Base-by-base conservation (phyloP, 148 eudicot genomes). In the Rhododendron griersonianum region DNA sequence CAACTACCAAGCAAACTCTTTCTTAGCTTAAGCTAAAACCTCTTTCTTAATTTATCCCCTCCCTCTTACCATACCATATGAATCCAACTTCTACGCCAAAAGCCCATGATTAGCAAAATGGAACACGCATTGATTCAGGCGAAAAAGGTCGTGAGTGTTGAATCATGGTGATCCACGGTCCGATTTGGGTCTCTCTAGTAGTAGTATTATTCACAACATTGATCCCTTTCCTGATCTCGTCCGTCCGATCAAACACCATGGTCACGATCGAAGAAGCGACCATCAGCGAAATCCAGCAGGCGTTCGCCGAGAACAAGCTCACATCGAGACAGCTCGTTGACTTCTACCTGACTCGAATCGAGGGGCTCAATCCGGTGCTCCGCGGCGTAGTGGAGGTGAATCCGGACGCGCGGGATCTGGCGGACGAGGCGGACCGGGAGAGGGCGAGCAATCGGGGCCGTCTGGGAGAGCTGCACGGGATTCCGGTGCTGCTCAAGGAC, bases 401-500 rank as follows among this genome's bases (percentile, higher is more conserved):
- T 89, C 95, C 96, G 1, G 93, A 92, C 86, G 98, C 96, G n/a
- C 88, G 55, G 37, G 76, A 84, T 14, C 91, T 87, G 7, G 96
- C 96, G 28, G 90, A 87, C 48, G 65, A 37, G 45, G 96, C 93
- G 4, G 98, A 95, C 79, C 15, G 39, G 1, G 87, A 86, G 53
- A 86, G 94, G 73, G 78, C 33, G 18, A 81, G 53, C 11, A 73
- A 81, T 30, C 39, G 76, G 86, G 79, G 86, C 83, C 75, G 35
- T 23, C 50, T 65, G 75, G 75, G 75, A 28, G 75, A 33, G 41
- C 41, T 95, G 84, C 98, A 95, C 75, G 98, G 98, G 7, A 86
- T 95, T 7, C 95, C 98, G 7, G 92, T 95, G 87, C 85, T 94
- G 65, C 85, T 95, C 44, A 95, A 94, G 91, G 98, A 94, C 86